phyloP scores from a whole-genome alignment of 345 rosid species.

The Gossypium australe region DNA sequence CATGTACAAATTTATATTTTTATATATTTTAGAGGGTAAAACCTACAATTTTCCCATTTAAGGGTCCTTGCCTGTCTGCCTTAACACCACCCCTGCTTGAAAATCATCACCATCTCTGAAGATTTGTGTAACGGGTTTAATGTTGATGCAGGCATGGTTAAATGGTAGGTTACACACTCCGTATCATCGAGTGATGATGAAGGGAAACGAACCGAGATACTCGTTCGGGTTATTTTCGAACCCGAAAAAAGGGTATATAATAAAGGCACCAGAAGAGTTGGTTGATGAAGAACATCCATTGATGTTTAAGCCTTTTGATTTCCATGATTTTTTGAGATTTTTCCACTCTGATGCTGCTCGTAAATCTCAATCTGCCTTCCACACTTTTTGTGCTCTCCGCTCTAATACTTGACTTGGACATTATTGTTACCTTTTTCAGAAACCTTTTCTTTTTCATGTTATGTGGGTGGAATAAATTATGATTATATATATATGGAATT shows the following conservation, averaged over 20 bases:
- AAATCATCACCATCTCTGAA: too few species aligned
- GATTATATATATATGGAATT: too few species aligned
- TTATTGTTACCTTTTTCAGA: too few species aligned
- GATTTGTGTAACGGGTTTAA: too few species aligned
- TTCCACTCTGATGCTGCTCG: background rate
- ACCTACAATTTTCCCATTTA: too few species aligned
- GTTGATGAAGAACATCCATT: slow-evolving; percentile 17
- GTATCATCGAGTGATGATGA: slow-evolving; percentile 7
- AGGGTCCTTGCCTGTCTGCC: too few species aligned
- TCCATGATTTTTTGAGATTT: background rate
- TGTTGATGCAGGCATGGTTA: slow-evolving; percentile 11
- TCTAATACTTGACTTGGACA: too few species aligned
- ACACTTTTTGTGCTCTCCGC: background rate
- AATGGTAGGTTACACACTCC: slow-evolving; percentile 11
- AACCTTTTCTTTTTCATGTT: too few species aligned
- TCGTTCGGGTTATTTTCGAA: slow-evolving; percentile 2
- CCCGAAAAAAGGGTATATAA: slow-evolving; percentile 1
- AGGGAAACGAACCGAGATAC: slow-evolving; percentile 1
- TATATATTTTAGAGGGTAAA: too few species aligned
- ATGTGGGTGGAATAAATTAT: too few species aligned
- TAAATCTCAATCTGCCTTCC: background rate
- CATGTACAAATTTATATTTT: too few species aligned
- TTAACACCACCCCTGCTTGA: too few species aligned
- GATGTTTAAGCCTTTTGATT: slow-evolving; percentile 14
- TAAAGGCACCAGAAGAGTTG: slow-evolving; percentile 5